Evolutionary conservation across 2,329 filamentous ascomycete genomes (phyloP), one percentile per base, ranked within the genome.

Genomic region (Xenosphaeropsis pyriputrescens): DNA sequence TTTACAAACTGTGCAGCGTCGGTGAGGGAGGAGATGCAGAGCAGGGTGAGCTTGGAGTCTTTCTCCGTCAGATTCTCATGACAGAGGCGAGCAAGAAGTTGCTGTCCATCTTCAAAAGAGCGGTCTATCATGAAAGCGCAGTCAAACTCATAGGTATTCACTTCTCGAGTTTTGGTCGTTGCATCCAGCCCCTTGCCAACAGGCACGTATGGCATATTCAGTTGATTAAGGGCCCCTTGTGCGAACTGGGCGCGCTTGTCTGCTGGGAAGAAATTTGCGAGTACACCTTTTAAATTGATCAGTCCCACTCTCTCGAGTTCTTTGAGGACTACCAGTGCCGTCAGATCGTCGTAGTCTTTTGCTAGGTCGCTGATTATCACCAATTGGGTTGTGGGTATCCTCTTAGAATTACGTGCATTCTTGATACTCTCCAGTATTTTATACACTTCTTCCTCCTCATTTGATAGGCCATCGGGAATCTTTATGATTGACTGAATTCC

Each of bases 261-360:
- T 12, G 44, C 43, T 8, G 50, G 49, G 14, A 36, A 32, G 1
- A 54, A 43, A 33, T 54, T 53, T 18, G 51, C 47, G 4, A 54
- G 39, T 32, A 52, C 47, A 1, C 50, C 50, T 39, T 44, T 39
- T 1, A 54, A 31, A n/a, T 42, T 33, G 12, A 54, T 37, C 6
- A 49, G 29, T 5, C 47, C 47, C 14, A 53, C 38, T 8, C 49
- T 43, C 36, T 51, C 41, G 1, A 53, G 42, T 34, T 54, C 51
- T 29, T 47, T 49, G 8, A 54, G 38, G 30, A 50, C 18, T 3
- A 52, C 37, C 46, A 51, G 43, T 13, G 51, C 50, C 11, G 47
- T 39, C 11, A 54, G 32, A 37, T 54, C 51, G 26, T 54, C 51
- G 34, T 47, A 49, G 32, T 54, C 51, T 34, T 53, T 54, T 2